A percentile compares a stretch with the other conserved stretches of the same genome.
Conservation (phyloP, 2,329 filamentous ascomycete species). For the Cadophora malorum region DNA sequence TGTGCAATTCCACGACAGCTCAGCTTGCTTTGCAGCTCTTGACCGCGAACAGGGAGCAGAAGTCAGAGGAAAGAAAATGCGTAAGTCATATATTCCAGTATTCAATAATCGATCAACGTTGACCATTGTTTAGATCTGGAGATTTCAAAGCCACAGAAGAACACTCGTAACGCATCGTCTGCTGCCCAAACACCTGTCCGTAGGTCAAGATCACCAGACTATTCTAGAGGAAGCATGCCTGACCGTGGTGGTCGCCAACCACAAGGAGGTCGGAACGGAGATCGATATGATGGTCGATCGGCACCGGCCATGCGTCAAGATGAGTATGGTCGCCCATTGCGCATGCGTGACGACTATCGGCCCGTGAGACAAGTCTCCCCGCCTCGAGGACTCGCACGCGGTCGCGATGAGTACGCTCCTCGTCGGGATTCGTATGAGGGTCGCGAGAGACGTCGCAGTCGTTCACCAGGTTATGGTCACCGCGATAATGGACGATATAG, state of each 20-base stretch:
- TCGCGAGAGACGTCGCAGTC: constrained; percentile 57
- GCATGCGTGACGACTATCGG: constrained; percentile 68
- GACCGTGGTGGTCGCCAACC: constrained; percentile 50
- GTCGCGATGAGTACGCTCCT: constrained; percentile 65
- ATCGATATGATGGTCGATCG: constrained; percentile 51
- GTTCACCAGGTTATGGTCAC: constrained; percentile 67
- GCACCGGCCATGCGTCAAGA: constrained; percentile 42
- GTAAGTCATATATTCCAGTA: constrained; percentile 59
- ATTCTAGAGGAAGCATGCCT: constrained; percentile 49
- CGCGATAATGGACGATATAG: constrained; percentile 62
- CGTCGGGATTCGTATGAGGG: constrained; percentile 46
- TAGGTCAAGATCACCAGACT: constrained; percentile 68
- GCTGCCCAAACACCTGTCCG: constrained; percentile 46
- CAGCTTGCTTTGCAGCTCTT: constrained; percentile 77
- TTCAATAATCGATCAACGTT: constrained; percentile 37
- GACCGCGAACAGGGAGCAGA: constrained; percentile 79
- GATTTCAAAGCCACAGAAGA: constrained; percentile 86
- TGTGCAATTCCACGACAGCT: constrained; percentile 84
- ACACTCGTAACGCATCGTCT: constrained; percentile 66
- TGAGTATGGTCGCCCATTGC: constrained; percentile 53
- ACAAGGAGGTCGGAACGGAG: constrained; percentile 39
- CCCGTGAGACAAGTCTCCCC: constrained; percentile 66
- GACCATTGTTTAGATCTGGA: constrained; percentile 72
- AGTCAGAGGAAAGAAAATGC: constrained; percentile 89
- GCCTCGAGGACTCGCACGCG: constrained; percentile 61